Percentiles rank a stretch among this genome's conserved stretches.
phyloP scores from a whole-genome alignment of 1,284 basidiomycete genomes.

The Earliella scabrosa region DNA sequence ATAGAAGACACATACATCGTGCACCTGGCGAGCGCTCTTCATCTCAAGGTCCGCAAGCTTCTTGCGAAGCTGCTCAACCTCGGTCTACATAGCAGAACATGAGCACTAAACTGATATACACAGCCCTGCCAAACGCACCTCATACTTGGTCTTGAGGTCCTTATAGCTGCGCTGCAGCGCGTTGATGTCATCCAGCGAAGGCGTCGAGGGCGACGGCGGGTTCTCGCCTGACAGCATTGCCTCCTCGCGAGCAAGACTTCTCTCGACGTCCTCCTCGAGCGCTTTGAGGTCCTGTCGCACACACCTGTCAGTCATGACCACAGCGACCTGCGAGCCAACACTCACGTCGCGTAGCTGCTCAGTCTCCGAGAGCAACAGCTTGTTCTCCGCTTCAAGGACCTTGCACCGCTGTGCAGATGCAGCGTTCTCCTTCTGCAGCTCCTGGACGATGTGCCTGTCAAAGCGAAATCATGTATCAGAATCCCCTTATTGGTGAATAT shows the following conservation, averaged over 20 bases:
- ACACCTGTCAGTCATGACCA: not conserved
- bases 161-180: conserved; percentile 46
- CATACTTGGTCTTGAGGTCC: conserved; percentile 57
- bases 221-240: conserved; percentile 41
- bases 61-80: conserved; percentile 73
- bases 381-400: conserved; percentile 78
- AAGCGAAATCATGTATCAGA: not conserved
- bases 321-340: not conserved
- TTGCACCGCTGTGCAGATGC: conserved; percentile 68
- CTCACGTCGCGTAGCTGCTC: conserved; percentile 77
- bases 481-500: not conserved
- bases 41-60: conserved; percentile 70
- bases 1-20: conserved; percentile 57
- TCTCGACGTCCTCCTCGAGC: conserved; percentile 78
- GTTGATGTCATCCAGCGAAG: conserved; percentile 37
- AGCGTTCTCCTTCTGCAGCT: conserved; percentile 83
- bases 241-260: conserved; percentile 59
- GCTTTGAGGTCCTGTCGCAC: conserved; percentile 62
- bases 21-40: conserved; percentile 70
- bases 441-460: conserved; percentile 82
- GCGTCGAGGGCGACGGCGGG: conserved; percentile 20
- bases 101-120: not conserved
- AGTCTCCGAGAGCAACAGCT: conserved; percentile 71
- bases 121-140: conserved; percentile 43
- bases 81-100: conserved; percentile 44